phyloP scores from a whole-genome alignment of 345 rosid species.

The Boechera stricta region DNA sequence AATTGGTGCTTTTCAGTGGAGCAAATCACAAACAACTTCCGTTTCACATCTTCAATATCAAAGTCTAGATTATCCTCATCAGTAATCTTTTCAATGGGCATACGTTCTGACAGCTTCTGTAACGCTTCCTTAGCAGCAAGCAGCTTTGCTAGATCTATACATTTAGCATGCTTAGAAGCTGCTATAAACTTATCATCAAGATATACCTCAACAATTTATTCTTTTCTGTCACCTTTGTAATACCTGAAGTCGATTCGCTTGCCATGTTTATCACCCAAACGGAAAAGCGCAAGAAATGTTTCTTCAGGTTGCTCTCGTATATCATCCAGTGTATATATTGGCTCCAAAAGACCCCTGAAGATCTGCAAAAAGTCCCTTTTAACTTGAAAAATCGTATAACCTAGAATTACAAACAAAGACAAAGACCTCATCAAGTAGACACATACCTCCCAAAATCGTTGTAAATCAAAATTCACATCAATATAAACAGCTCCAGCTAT shows the following conservation, averaged over 20 bases:
- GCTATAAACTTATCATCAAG: constrained; percentile 52
- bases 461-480: constrained; percentile 58
- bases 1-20: background rate
- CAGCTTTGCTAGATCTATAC: constrained; percentile 56
- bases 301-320: constrained; percentile 45
- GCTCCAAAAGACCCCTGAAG: constrained; percentile 64
- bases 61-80: constrained; percentile 3
- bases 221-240: background rate
- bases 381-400: background rate
- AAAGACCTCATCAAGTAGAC: background rate
- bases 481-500: constrained; percentile 70
- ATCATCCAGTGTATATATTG: constrained; percentile 42
- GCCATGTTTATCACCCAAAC: constrained; percentile 52
- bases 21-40: constrained; percentile 57
- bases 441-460: constrained; percentile 66
- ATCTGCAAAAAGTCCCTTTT: constrained; percentile 47
- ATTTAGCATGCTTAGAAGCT: constrained; percentile 50
- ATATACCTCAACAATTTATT: constrained; percentile 48
- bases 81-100: no score
- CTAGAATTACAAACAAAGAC: background rate
- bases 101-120: constrained; percentile 41
- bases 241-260: background rate
- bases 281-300: constrained; percentile 45
- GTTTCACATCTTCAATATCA: constrained; percentile 55
- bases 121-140: constrained; percentile 59